Conservation (phyloP, 192 early-diverging fungal species). For the Glomus cerebriforme region DNA sequence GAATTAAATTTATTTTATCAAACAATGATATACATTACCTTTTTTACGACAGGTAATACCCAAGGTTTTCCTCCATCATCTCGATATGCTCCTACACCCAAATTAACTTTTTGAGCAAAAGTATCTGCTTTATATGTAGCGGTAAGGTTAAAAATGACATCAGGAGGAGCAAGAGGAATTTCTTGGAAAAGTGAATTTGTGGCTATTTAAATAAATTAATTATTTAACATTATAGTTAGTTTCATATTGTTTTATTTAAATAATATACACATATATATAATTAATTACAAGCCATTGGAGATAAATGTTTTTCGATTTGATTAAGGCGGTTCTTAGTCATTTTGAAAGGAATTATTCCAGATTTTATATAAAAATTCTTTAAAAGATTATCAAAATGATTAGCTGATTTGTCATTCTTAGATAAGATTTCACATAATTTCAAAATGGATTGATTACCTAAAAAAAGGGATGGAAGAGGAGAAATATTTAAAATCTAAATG, state of each 20-base stretch:
- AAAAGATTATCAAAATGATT: conserved; percentile 10
- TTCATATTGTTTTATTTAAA: not conserved
- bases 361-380: not conserved
- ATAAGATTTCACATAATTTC: no score
- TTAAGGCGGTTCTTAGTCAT: not conserved
- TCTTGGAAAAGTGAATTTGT: conserved; percentile 54
- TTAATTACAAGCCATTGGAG: conserved; percentile 21
- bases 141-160: conserved; percentile 89
- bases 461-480: no score
- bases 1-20: not conserved
- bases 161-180: conserved; percentile 71
- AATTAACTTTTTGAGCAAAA: conserved; percentile 81
- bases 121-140: conserved; percentile 82
- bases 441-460: no score
- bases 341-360: not conserved
- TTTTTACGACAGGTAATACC: conserved; percentile 90
- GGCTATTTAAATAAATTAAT: not conserved
- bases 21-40: conserved; percentile 51
- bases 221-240: no score
- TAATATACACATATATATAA: not conserved
- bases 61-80: conserved; percentile 92
- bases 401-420: no score
- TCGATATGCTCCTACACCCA: conserved; percentile 96
- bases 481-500: no score
- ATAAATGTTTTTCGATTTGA: conserved; percentile 13